phyloP scores from a whole-genome alignment of 495 filamentous ascomycete genomes.

The Glonium stellatum region DNA sequence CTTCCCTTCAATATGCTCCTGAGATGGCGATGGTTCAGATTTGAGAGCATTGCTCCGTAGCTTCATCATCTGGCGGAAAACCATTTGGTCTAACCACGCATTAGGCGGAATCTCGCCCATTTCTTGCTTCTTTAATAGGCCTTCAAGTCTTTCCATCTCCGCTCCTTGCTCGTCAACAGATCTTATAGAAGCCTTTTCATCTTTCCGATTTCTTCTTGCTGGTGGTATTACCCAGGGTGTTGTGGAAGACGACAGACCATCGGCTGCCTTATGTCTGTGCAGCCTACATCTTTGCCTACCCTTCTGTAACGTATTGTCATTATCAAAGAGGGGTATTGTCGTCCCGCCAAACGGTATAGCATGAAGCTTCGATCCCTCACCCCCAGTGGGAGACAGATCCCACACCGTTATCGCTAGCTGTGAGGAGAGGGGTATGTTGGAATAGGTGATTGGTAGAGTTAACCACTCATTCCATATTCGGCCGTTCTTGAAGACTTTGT shows the following conservation, averaged over 20 bases:
- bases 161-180: slow-evolving; percentile 50
- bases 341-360: slow-evolving; percentile 90
- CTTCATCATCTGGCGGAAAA: slow-evolving; percentile 80
- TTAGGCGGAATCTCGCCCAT: slow-evolving; percentile 89
- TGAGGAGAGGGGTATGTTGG: slow-evolving; percentile 66
- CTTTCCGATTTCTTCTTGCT: slow-evolving; percentile 45
- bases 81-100: slow-evolving; percentile 91
- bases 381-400: slow-evolving; percentile 79
- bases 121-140: slow-evolving; percentile 93
- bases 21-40: slow-evolving; percentile 13
- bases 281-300: slow-evolving; percentile 88
- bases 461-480: slow-evolving; percentile 97
- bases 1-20: slow-evolving; percentile 6
- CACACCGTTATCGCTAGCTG: slow-evolving; percentile 91
- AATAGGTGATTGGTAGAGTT: slow-evolving; percentile 72
- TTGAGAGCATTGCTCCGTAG: slow-evolving; percentile 24
- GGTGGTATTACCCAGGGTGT: slow-evolving; percentile 61
- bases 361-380: slow-evolving; percentile 58
- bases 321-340: slow-evolving; percentile 82
- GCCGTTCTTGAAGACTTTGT: slow-evolving; percentile 74
- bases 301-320: slow-evolving; percentile 80
- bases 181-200: slow-evolving; percentile 35
- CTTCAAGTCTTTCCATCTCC: slow-evolving; percentile 77
- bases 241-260: slow-evolving; percentile 72
- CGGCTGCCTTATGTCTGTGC: slow-evolving; percentile 73